phyloP scores from a whole-genome alignment of 169 alveolate species.

The Neospora caninum region DNA sequence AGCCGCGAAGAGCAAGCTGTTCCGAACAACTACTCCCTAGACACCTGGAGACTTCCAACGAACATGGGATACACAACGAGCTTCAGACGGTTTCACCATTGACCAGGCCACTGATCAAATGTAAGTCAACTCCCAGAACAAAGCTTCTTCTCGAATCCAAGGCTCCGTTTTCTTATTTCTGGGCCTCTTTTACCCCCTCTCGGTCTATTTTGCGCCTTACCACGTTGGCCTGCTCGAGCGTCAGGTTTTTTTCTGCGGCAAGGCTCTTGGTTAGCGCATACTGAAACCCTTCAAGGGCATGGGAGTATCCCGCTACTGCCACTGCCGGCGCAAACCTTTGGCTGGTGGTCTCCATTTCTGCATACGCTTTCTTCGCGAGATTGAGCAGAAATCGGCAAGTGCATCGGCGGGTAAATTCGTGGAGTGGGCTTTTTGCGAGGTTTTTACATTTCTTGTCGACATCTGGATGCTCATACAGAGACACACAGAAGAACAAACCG shows the following conservation, averaged over 20 bases:
- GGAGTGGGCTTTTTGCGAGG: neutral
- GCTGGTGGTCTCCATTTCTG: slow-evolving; percentile 18
- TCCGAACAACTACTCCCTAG: neutral
- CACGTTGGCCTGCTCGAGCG: slow-evolving; percentile 6
- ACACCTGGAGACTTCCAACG: too few species aligned
- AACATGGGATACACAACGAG: too few species aligned
- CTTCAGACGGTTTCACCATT: too few species aligned
- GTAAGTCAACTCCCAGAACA: too few species aligned
- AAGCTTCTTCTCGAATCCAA: too few species aligned
- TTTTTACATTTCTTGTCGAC: neutral
- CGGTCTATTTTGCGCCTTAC: neutral
- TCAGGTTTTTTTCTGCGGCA: slow-evolving; percentile 30
- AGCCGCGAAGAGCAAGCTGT: neutral
- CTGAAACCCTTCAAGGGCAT: neutral
- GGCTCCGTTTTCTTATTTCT: too few species aligned
- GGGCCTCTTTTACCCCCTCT: too few species aligned
- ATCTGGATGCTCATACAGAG: neutral
- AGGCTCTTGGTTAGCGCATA: neutral
- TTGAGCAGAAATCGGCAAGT: neutral
- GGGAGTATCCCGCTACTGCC: neutral
- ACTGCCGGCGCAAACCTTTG: neutral
- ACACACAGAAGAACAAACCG: neutral
- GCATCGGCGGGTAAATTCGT: neutral
- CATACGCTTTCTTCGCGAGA: slow-evolving; percentile 12
- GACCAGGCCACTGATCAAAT: too few species aligned